Evolutionary conservation across 1,284 basidiomycete genomes (phyloP).

Genomic region (Ustilago cynodontis): DNA sequence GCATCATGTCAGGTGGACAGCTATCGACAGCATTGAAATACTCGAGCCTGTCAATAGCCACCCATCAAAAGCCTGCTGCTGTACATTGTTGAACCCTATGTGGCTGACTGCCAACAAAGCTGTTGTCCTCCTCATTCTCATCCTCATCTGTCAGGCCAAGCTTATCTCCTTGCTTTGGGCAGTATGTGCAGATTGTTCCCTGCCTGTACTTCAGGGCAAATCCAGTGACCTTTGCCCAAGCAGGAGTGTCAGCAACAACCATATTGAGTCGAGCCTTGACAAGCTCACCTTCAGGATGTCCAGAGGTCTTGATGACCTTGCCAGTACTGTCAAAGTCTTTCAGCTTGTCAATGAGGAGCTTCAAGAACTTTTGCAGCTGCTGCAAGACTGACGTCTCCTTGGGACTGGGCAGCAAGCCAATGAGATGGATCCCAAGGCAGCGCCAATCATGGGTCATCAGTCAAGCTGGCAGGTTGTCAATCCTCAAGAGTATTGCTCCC

Average conservation of each 20-base stretch:
- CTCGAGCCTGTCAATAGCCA: background rate
- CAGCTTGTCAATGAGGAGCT: constrained; percentile 11
- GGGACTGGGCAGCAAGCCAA: constrained; percentile 14
- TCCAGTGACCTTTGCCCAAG: constrained; percentile 5
- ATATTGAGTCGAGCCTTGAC: constrained; percentile 2
- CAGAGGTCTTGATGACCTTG: background rate
- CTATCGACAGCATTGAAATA: constrained; percentile 6
- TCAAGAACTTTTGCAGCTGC: background rate
- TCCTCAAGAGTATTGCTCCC: constrained; percentile 3
- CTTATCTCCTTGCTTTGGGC: background rate
- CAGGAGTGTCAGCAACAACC: constrained; percentile 9
- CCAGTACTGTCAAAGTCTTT: background rate
- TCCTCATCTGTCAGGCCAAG: background rate
- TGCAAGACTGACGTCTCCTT: background rate
- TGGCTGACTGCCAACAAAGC: background rate
- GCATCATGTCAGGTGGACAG: constrained; percentile 12
- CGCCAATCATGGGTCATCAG: background rate
- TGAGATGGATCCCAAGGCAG: constrained; percentile 2
- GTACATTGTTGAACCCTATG: background rate
- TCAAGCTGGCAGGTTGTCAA: constrained; percentile 7
- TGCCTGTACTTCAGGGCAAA: background rate
- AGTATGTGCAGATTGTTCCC: background rate
- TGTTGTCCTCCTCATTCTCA: background rate
- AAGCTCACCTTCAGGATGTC: background rate
- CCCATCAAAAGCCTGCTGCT: too few species aligned